Evolutionary conservation across 2,329 filamentous ascomycete species (phyloP).

Genomic region (Fusarium ambrosium): DNA sequence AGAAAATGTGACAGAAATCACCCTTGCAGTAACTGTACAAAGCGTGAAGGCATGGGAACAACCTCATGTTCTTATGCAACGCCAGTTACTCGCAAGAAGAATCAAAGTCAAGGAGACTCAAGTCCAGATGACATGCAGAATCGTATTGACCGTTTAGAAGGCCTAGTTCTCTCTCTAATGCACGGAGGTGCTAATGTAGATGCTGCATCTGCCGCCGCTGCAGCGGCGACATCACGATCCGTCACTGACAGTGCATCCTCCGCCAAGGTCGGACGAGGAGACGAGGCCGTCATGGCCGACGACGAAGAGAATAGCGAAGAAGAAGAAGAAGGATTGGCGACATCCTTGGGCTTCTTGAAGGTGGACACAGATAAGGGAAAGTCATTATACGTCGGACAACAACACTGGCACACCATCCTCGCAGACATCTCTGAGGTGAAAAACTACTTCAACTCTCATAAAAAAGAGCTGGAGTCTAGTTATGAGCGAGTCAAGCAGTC

Average conservation of each 20-base stretch:
- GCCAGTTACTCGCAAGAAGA: conserved; percentile 79
- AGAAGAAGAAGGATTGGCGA: conserved; percentile 76
- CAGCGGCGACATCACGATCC: conserved; percentile 54
- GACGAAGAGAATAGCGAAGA: conserved; percentile 76
- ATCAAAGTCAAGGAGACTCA: conserved; percentile 70
- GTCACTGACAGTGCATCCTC: conserved; percentile 61
- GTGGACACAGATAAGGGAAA: conserved; percentile 83
- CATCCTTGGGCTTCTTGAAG: conserved; percentile 85
- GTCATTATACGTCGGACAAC: conserved; percentile 84
- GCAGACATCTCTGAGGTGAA: conserved; percentile 92
- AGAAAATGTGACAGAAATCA: conserved; percentile 94
- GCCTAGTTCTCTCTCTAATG: conserved; percentile 93
- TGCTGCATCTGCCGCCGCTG: conserved; percentile 52
- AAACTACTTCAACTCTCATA: conserved; percentile 87
- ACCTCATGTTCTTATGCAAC: conserved; percentile 88
- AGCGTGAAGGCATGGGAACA: conserved; percentile 86
- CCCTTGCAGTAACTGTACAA: conserved; percentile 95
- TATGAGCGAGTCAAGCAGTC: conserved; percentile 80
- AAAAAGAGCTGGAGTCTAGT: conserved; percentile 88
- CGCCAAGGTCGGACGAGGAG: conserved; percentile 66
- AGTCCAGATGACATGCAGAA: conserved; percentile 98
- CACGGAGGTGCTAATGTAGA: conserved; percentile 78
- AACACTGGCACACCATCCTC: conserved; percentile 86
- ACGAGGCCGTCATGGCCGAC: conserved; percentile 65
- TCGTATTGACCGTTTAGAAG: conserved; percentile 94